These are phyloP conservation scores for Sclerotinia borealis DNA, from an alignment of 2,329 filamentous ascomycete species.

Conservation along the genomic window DNA sequence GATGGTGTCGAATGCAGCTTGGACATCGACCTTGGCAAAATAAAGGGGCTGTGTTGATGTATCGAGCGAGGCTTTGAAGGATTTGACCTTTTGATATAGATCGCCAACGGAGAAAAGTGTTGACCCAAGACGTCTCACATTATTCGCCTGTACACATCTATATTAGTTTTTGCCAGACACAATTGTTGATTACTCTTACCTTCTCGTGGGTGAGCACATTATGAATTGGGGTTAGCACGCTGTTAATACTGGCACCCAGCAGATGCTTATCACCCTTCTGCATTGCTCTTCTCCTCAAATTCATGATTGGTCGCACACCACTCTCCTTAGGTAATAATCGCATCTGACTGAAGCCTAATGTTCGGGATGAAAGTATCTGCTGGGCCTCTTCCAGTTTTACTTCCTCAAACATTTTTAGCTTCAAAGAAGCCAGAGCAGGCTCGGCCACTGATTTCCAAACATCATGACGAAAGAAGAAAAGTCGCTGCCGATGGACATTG, in stretches of 20 bases:
- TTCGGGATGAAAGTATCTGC: constrained; percentile 52
- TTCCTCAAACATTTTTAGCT: constrained; percentile 71
- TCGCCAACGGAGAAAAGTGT: constrained; percentile 77
- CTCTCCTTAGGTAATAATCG: constrained; percentile 75
- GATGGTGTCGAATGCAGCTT: constrained; percentile 91
- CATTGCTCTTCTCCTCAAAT: constrained; percentile 62
- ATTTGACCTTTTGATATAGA: constrained; percentile 66
- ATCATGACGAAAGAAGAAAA: constrained; percentile 95
- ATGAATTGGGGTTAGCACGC: constrained; percentile 65
- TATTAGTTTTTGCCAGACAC: constrained; percentile 17
- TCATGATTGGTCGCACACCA: constrained; percentile 79
- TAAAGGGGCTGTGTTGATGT: constrained; percentile 49
- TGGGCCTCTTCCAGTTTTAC: constrained; percentile 53
- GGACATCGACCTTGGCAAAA: constrained; percentile 89
- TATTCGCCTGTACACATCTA: constrained; percentile 35
- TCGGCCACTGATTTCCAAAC: constrained; percentile 75
- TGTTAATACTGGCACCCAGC: constrained; percentile 62
- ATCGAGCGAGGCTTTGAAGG: constrained; percentile 54
- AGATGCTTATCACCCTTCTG: constrained; percentile 46
- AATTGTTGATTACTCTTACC: constrained; percentile 36
- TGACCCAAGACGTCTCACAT: constrained; percentile 63
- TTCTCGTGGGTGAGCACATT: constrained; percentile 75
- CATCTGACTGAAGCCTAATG: constrained; percentile 71
- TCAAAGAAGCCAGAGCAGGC: constrained; percentile 63
- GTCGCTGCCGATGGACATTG: constrained; percentile 66